These are phyloP conservation scores for Chlorella sp. DNA, from an alignment of 139 green algal genomes.

Conservation along the genomic window DNA sequence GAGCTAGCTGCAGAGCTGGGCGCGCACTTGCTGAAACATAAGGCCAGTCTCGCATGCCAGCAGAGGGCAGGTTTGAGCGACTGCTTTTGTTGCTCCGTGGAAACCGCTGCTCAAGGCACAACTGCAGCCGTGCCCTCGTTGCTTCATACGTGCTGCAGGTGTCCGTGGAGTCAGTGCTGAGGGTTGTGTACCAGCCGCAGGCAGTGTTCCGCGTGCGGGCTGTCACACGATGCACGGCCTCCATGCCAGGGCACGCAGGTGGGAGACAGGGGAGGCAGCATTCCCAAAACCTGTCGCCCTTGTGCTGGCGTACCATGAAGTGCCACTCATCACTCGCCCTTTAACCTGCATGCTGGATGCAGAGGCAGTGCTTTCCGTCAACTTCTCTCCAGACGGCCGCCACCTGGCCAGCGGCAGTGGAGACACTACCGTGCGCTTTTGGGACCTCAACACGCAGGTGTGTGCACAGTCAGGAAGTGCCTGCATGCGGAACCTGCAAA, in stretches of 20 bases:
- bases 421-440: constrained; percentile 95
- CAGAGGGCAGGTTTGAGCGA: too few species aligned
- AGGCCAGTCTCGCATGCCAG: constrained; percentile 12
- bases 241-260: constrained; percentile 87
- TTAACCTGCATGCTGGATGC: neutral
- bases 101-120: neutral
- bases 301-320: too few species aligned
- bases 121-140: too few species aligned
- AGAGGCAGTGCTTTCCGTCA: constrained; percentile 91
- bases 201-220: constrained; percentile 94
- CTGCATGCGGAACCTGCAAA: too few species aligned
- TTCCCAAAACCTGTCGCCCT: too few species aligned
- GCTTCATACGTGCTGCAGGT: too few species aligned
- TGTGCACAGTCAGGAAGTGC: too few species aligned
- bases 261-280: neutral
- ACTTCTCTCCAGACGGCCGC: constrained; percentile 93
- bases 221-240: constrained; percentile 92
- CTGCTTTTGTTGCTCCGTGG: neutral
- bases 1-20: constrained; percentile 83
- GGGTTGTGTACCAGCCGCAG: constrained; percentile 94
- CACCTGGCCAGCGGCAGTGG: constrained; percentile 88
- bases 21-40: constrained; percentile 72
- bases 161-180: constrained; percentile 88
- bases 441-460: constrained; percentile 93
- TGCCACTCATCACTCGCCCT: too few species aligned